These are phyloP conservation scores for Naganishia sp. DNA, from an alignment of 1,284 basidiomycete genomes.

Conservation along the genomic window DNA sequence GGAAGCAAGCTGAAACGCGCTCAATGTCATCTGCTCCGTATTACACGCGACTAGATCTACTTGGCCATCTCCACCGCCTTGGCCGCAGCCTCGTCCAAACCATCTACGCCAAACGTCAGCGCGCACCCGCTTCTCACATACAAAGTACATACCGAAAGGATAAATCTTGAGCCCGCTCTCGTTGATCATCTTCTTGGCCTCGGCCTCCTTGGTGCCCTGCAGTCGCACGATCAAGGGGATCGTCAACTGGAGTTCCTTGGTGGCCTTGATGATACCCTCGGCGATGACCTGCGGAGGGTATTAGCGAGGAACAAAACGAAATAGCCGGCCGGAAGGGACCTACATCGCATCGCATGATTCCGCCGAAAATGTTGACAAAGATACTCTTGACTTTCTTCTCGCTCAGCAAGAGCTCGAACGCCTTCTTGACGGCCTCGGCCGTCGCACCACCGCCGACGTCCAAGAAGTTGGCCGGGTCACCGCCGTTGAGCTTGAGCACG, in stretches of 20 bases:
- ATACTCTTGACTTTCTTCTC: constrained; percentile 96
- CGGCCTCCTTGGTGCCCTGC: constrained; percentile 94
- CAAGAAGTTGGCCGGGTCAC: constrained; percentile 87
- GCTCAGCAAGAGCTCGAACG: constrained; percentile 89
- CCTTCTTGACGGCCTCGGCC: constrained; percentile 98
- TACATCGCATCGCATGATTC: constrained; percentile 96
- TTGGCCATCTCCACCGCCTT: constrained; percentile 66
- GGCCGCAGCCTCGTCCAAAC: constrained; percentile 64
- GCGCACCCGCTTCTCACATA: neutral
- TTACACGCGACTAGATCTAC: constrained; percentile 8
- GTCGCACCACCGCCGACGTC: constrained; percentile 77
- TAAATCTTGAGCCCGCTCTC: constrained; percentile 91
- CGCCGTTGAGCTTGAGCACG: constrained; percentile 90
- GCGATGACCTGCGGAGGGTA: constrained; percentile 64
- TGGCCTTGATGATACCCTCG: constrained; percentile 97
- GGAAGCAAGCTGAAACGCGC: constrained; percentile 5
- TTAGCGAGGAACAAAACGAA: neutral
- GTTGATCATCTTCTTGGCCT: constrained; percentile 95
- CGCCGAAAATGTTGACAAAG: constrained; percentile 92
- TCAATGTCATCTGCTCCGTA: neutral
- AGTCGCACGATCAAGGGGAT: constrained; percentile 92
- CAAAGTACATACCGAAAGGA: constrained; percentile 70
- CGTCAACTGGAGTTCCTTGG: constrained; percentile 80
- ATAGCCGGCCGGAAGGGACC: constrained; percentile 33
- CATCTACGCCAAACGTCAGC: constrained; percentile 40